These are phyloP conservation scores for Cladosporium cucumerinum DNA, from an alignment of 2,329 filamentous ascomycete species.

Conservation along the genomic window DNA sequence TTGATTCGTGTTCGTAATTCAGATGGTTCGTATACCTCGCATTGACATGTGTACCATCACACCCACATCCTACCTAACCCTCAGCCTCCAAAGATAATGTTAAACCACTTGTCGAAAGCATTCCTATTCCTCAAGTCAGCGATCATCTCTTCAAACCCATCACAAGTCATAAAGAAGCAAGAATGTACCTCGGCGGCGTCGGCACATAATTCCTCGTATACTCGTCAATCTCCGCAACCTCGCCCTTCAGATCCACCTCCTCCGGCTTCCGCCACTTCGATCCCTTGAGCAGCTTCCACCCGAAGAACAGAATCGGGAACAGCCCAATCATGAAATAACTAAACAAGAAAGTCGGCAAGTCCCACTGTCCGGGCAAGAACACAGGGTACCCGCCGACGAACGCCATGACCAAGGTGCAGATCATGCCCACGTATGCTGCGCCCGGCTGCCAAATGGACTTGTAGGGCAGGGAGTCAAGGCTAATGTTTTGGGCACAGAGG, in stretches of 20 bases:
- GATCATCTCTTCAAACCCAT: not conserved
- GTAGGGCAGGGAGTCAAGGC: constrained; percentile 64
- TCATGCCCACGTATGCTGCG: constrained; percentile 63
- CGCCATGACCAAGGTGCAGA: constrained; percentile 58
- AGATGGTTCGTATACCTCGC: no score
- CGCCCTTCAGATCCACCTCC: constrained; percentile 61
- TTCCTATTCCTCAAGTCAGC: constrained; percentile 27
- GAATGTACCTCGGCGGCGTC: constrained; percentile 22
- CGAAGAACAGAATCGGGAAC: constrained; percentile 65
- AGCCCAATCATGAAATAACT: constrained; percentile 69
- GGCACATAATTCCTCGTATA: constrained; percentile 48
- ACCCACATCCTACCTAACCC: not conserved
- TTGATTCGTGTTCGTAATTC: not conserved
- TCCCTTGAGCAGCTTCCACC: constrained; percentile 67
- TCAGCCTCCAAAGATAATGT: constrained; percentile 42
- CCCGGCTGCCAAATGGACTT: constrained; percentile 66
- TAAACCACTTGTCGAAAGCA: constrained; percentile 40
- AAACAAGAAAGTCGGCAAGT: constrained; percentile 67
- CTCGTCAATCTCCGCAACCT: constrained; percentile 59
- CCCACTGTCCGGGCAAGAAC: constrained; percentile 66
- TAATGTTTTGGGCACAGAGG: constrained; percentile 64
- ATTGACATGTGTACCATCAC: not conserved
- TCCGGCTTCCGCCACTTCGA: constrained; percentile 56
- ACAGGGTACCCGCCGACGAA: constrained; percentile 74
- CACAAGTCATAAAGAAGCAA: not conserved